These are phyloP conservation scores for Hyphopichia homilentoma DNA, from an alignment of 805 yeast genomes.

Conservation along the genomic window DNA sequence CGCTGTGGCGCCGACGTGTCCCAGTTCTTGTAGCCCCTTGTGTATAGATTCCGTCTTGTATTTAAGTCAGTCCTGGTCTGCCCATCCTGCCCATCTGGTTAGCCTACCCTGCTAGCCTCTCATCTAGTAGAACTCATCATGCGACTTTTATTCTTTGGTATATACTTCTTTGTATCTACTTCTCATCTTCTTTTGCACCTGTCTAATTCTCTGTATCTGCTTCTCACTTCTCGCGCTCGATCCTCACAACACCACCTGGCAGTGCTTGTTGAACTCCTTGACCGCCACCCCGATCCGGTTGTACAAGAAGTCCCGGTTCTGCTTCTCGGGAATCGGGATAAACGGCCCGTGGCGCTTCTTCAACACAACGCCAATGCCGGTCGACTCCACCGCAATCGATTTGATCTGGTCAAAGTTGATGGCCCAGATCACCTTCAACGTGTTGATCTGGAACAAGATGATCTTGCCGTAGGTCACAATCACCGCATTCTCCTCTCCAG, in stretches of 20 bases:
- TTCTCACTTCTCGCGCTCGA: no score
- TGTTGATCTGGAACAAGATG: conserved; percentile 60
- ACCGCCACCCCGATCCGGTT: conserved; percentile 77
- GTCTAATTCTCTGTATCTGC: no score
- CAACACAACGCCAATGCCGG: conserved; percentile 71
- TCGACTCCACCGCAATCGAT: conserved; percentile 69
- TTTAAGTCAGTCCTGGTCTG: no score
- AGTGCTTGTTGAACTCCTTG: conserved; percentile 66
- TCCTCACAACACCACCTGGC: conserved; percentile 45
- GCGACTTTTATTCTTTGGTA: no score
- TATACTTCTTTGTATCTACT: no score
- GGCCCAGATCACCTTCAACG: conserved; percentile 66
- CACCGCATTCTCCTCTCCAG: conserved; percentile 76
- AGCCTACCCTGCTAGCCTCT: no score
- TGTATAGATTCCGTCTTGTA: no score
- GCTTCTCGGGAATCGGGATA: conserved; percentile 71
- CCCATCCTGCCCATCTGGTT: no score
- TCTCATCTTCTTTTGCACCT: no score
- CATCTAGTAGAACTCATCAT: no score
- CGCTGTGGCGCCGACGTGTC: no score
- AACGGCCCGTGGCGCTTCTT: conserved; percentile 54
- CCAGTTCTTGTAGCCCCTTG: no score
- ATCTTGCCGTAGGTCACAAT: conserved; percentile 72
- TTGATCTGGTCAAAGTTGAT: conserved; percentile 61
- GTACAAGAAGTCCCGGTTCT: conserved; percentile 64